phyloP scores from a whole-genome alignment of 352 stramenopile species.

The Albugo laibachii region DNA sequence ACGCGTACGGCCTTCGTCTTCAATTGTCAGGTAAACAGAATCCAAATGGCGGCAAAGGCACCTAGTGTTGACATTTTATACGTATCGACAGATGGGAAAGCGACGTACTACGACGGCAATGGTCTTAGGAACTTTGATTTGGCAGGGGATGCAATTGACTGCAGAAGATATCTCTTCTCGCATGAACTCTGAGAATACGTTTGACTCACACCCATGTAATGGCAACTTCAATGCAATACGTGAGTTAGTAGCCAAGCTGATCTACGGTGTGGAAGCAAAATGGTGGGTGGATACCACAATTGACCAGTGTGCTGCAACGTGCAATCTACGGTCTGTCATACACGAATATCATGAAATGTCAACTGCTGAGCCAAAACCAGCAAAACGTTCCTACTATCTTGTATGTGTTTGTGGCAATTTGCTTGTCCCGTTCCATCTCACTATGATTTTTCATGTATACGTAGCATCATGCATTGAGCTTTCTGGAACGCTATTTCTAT shows the following conservation, averaged over 20 bases:
- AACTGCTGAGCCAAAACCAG: conserved; percentile 46
- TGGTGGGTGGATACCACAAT: conserved; percentile 54
- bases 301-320: conserved; percentile 41
- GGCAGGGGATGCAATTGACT: conserved; percentile 17
- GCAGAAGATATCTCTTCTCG: neutral
- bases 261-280: conserved; percentile 34
- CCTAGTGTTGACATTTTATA: no score
- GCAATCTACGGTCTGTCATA: conserved; percentile 66
- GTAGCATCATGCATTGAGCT: conserved; percentile 67
- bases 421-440: neutral
- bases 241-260: conserved; percentile 31
- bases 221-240: conserved; percentile 54
- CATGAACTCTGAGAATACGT: no score
- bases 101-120: conserved; percentile 61
- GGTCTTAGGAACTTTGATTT: conserved; percentile 45
- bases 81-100: conserved; percentile 52
- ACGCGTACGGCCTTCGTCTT: conserved; percentile 56
- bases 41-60: no score
- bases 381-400: conserved; percentile 62
- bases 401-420: conserved; percentile 6
- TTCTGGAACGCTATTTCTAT: conserved; percentile 77
- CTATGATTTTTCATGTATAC: conserved; percentile 1
- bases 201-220: conserved; percentile 4
- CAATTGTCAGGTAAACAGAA: conserved; percentile 55
- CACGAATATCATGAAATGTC: conserved; percentile 60